Base-by-base conservation (phyloP, 768 basidiomycete genomes). In the Boletus subcaerulescens region DNA sequence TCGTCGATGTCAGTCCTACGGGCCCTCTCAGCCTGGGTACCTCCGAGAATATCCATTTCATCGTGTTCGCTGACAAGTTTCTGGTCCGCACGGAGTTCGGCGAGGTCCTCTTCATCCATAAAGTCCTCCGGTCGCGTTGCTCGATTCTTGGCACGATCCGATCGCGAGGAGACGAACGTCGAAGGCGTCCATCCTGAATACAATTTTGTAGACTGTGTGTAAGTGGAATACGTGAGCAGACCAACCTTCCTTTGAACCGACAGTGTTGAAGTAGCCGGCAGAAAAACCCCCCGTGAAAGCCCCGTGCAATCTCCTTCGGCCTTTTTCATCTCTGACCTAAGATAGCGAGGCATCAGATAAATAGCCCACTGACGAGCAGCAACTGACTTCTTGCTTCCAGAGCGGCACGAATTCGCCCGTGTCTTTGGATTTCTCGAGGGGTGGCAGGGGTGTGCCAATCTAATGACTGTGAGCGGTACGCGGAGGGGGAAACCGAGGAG, bases 211-310 rank as follows among this genome's bases (percentile, higher is more conserved):
- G 14, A 39, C 8, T 39, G 14, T n/a, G 38, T 11, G 8, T 8
- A 18, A 18, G 15, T 39, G 38, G 36, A 33, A 13, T 36, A 50
- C 45, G 33, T n/a, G 17, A 45, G 36, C 3, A 26, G 20, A 62
- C 76, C 26, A 53, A 86, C 95, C 95, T 82, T 98, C 95, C 71
- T 96, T 93, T 7, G 91, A 94, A 2, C 97, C 97, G 36, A 96
- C 96, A 2, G 87, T 81, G 71, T 98, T 98, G 77, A 88, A 98
- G 74, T 98, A 98, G 0, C 96, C 96, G 26, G 97, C 97, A 51
- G 91, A 93, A 78, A 93, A 99, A 12, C 97, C 97, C 22, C 97
- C 97, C 0, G 95, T 98, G 74, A 98, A 99, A 4, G 97, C 97
- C 4, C 97, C 97, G 68, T 99, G 97, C n/a, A 99, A 75, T 53